Evolutionary conservation across 495 filamentous ascomycete genomes (phyloP), one percentile per base, ranked within the genome.

Genomic region (Neurospora sublineolata): DNA sequence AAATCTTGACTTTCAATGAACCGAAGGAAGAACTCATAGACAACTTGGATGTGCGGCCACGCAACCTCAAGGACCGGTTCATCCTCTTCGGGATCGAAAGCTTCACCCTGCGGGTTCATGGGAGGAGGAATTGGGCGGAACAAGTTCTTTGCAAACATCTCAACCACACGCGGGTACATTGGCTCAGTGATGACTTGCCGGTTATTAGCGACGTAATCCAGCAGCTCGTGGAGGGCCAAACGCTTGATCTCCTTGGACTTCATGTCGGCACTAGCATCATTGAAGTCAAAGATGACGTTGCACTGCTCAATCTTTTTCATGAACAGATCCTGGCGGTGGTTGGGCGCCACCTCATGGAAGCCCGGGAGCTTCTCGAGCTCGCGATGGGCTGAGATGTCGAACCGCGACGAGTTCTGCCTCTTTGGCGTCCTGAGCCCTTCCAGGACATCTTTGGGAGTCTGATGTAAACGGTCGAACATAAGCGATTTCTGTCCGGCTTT

Each of bases 251-350:
- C 95, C 81, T 99, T 99, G n/a, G 94, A 97, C 80, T 98, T 98
- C 94, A 98, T 98, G 77, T 99, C 95, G 69, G 90, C 94, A 73
- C 93, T 96, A 44, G 96, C 93, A 78, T 99, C 95, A 81, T 97
- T 99, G 84, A 99, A 99, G 81, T 99, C 95, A 77, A 99, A 99
- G 75, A 99, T 99, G 82, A 99, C 96, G 78, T 99, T 99, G 85
- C 95, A 99, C 81, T 99, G 95, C 77, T 98, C 95, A 77, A 99
- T 96, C 86, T 99, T 99, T 80, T 98, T 94, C 94, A 99, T 97
- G 83, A 99, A 99, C 20, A 99, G 87, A 58, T 98, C 95, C 83
- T 99, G 94, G 69, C 95, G 91, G 41, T 94, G 89, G 74, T 97
- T 94, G 23, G 95, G 96, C 11, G 94, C 91, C 68, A 98, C 95